Base-by-base conservation (phyloP, 129 eudicot species). In the Centella asiatica region DNA sequence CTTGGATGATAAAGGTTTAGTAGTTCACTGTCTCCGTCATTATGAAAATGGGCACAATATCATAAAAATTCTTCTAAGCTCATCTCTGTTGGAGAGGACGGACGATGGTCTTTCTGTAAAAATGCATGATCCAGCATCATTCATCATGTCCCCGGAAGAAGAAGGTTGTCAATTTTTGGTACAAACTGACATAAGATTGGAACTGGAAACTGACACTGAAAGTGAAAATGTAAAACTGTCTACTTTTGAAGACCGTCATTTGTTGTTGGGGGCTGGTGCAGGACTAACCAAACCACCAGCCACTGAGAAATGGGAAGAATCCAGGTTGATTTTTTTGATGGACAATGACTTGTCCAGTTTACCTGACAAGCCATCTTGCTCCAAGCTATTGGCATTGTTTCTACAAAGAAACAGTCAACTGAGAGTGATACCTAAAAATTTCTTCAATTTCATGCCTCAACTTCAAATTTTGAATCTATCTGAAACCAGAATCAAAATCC, bases 391-490 rank as follows among this genome's bases (percentile, higher is more conserved):
- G 52, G 27, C 44, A 1, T 64, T 72, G 50, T 72, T 54, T 45
- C 50, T 72, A 2, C 70, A 72, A 55, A 55, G 70, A 56, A 72
- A 72, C 40, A 52, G 31, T 15, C 22, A 31, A n/a, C 22, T 64
- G 39, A 63, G 46, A 23, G 49, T 5, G 4, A 64, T 72, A 40
- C 76, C 53, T 0, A n/a, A 13, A 7, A 40, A 70, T 1, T 72
- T 72, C 23, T 72, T 72, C 25, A 28, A 63, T 50, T 0, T 5
- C 58, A 72, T 72, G 76, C 57, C 62, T 44, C 20, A 12, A 5
- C 70, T 72, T 26, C 45, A 22, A 31, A 32, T 63, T 54, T 17
- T 72, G 19, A 52, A 72, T 40, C 55, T 72, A 26, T 72, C 76
- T 3, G 9, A 44, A 20, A 63, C 70, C 14, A 56, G 36, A 63